Base-by-base conservation (phyloP, 2,329 filamentous ascomycete species). In the Ascocoryne sarcoides region DNA sequence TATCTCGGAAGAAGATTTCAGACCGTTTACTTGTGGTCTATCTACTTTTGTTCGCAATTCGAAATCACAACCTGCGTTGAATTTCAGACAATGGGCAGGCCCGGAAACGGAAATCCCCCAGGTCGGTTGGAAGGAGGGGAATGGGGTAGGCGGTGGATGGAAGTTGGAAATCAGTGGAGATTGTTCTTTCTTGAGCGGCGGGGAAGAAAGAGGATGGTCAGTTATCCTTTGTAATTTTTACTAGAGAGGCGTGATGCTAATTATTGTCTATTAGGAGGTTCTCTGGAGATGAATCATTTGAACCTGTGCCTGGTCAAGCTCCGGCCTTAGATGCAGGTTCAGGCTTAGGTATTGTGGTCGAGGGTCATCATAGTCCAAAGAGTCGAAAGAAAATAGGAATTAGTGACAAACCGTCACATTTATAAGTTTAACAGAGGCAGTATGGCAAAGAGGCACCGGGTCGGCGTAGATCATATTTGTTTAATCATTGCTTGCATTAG, bases 141-240 rank as follows among this genome's bases (percentile, higher is more conserved):
- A 64, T 16, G 82, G 82, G 15, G 73, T 89, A 29, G 68, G 71
- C 18, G 87, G 86, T 28, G 82, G 82, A 19, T 98, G 90, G 90
- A 71, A 76, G 30, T 89, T 87, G 57, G 73, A 77, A 44, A 59
- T 75, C 39, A 90, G 95, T 64, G 87, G 87, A 12, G 86, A 95
- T 60, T 95, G 88, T 56, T 80, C 75, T 44, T 94, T 90, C 62
- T 66, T 96, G 50, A 76, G 70, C 39, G 73, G 74, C 40, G 90
- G 90, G 5, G 82, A 84, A 54, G 90, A 96, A 63, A 73, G 89
- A 66, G 88, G 88, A 58, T 96, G 90, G 88, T 92, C 56, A 60
- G 73, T 68, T 7, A 7, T 26, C 12, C 23, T 26, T 26, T 26
- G 7, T 26, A n/a, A 7, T 26, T 17, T 10, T 17, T 10, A 15